A percentile compares a stretch with the other conserved stretches of the same genome.
Conservation (phyloP, 495 filamentous ascomycete genomes). For the Cercophora scortea region DNA sequence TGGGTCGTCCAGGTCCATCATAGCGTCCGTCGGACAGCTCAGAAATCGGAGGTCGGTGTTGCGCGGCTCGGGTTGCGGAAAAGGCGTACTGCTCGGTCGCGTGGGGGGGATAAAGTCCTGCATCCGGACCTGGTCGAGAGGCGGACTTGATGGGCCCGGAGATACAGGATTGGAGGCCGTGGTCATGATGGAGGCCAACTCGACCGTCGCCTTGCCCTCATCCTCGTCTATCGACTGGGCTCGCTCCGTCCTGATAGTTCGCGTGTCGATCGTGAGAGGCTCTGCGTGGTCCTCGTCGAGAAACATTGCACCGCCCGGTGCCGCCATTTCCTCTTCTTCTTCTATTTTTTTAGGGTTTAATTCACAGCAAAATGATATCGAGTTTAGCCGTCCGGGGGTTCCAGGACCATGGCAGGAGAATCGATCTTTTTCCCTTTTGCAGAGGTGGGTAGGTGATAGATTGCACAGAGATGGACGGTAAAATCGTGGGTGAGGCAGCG, state of each 20-base stretch:
- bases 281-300: conserved; percentile 17
- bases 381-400: conserved; percentile 15
- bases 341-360: not conserved
- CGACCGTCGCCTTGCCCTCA: conserved; percentile 34
- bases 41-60: conserved; percentile 31
- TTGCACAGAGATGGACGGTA: too few species aligned
- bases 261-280: conserved; percentile 22
- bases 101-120: conserved; percentile 44
- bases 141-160: conserved; percentile 46
- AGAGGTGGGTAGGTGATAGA: too few species aligned
- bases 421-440: not conserved
- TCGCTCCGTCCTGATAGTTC: conserved; percentile 15
- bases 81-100: conserved; percentile 49
- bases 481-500: too few species aligned
- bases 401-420: conserved; percentile 17
- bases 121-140: conserved; percentile 34
- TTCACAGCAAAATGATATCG: not conserved
- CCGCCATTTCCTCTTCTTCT: conserved; percentile 16
- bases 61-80: conserved; percentile 43
- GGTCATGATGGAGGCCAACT: conserved; percentile 43
- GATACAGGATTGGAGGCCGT: conserved; percentile 44
- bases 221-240: conserved; percentile 26
- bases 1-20: conserved; percentile 16
- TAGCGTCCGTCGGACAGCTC: conserved; percentile 26
- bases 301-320: conserved; percentile 6